phyloP scores from a whole-genome alignment of 2,329 filamentous ascomycete species.

The Pseudocercospora pini-densiflorae region DNA sequence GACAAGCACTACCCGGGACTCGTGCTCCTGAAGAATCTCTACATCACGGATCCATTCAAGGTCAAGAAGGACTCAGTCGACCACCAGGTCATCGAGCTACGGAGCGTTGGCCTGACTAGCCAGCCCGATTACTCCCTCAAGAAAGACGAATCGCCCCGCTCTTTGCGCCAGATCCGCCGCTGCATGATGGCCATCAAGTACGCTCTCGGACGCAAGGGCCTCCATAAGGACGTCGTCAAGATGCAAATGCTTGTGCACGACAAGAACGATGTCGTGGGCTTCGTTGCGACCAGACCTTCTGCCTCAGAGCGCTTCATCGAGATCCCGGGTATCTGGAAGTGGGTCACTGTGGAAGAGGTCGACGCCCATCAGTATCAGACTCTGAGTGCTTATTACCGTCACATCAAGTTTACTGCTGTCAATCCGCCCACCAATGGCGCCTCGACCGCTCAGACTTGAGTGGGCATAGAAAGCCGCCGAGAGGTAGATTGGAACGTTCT shows the following conservation, averaged over 20 bases:
- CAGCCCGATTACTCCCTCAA: neutral
- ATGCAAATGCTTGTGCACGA: neutral
- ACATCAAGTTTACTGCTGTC: neutral
- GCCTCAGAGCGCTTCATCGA: neutral
- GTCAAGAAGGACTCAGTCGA: slow-evolving; percentile 4
- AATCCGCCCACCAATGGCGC: neutral
- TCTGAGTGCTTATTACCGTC: neutral
- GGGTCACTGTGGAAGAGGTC: neutral
- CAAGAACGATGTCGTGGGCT: neutral
- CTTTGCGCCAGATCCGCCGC: neutral
- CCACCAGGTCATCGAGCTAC: neutral
- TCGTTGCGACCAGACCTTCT: neutral
- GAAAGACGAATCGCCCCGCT: neutral
- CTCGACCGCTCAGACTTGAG: neutral
- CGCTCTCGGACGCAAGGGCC: neutral
- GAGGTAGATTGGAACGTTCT: neutral
- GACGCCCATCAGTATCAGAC: neutral
- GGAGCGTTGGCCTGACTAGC: neutral
- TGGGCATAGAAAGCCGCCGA: neutral
- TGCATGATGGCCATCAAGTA: neutral
- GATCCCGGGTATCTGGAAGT: neutral
- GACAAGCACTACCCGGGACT: neutral
- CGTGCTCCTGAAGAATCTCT: neutral
- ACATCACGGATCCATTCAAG: slow-evolving; percentile 7
- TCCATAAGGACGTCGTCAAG: neutral